Evolutionary conservation across 1,139 yeast genomes (phyloP).

Genomic region (Lodderomyces theae): DNA sequence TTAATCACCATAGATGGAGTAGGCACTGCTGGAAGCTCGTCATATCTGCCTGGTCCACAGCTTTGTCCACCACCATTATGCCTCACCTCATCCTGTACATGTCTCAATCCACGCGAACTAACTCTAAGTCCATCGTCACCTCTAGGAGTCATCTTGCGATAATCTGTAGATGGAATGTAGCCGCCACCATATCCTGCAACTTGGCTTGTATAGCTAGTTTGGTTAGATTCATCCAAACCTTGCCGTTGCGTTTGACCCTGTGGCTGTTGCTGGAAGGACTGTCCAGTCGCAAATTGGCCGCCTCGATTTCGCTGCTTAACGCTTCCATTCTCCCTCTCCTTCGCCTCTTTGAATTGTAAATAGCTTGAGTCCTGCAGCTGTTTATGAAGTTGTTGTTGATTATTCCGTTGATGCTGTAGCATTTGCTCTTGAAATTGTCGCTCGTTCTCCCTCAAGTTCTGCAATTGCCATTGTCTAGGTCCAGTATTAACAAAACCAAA

Average conservation of each 20-base stretch:
- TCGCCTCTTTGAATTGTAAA: background rate
- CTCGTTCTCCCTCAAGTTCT: background rate
- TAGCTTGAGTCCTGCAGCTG: background rate
- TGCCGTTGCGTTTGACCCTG: too few species aligned
- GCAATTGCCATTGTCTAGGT: constrained; percentile 6
- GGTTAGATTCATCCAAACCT: too few species aligned
- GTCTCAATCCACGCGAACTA: constrained; percentile 6
- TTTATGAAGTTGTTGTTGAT: too few species aligned
- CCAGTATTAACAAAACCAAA: constrained; percentile 8
- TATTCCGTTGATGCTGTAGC: constrained; percentile 3
- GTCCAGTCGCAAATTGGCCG: background rate
- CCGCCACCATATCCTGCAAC: background rate
- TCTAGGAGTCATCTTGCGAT: background rate
- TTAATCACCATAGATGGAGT: constrained; percentile 9
- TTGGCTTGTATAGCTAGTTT: background rate
- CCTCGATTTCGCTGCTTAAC: background rate
- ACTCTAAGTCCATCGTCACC: background rate
- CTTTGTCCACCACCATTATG: background rate
- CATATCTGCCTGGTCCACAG: background rate
- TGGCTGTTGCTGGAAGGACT: background rate
- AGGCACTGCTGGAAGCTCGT: constrained; percentile 12
- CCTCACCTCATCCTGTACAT: constrained; percentile 2
- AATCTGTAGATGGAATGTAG: background rate
- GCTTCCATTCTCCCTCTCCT: background rate
- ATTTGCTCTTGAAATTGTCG: constrained; percentile 2